Evolutionary conservation across 306 rosid genomes (phyloP).

Genomic region (Sindora glabra): DNA sequence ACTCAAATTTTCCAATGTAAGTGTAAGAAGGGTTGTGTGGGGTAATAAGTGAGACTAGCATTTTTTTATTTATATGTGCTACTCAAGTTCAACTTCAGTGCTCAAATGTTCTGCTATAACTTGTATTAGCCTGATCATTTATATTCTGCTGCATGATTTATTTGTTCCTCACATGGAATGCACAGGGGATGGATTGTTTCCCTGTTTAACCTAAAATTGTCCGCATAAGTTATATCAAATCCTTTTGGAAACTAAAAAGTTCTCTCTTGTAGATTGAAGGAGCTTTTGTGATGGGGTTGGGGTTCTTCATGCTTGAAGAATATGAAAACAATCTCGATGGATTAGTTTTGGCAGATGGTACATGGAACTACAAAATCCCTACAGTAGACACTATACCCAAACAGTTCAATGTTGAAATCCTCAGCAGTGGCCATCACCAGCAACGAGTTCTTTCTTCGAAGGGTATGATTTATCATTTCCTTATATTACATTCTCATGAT

Average conservation of each 20-base stretch:
- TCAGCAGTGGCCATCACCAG: slow-evolving; percentile 39
- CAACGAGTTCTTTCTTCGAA: slow-evolving; percentile 48
- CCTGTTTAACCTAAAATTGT: too few species aligned
- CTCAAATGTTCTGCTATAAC: too few species aligned
- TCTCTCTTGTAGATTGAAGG: slow-evolving; percentile 47
- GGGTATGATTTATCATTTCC: slow-evolving; percentile 22
- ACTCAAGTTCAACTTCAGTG: too few species aligned
- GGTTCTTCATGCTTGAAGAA: slow-evolving; percentile 56
- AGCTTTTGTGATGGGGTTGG: slow-evolving; percentile 56
- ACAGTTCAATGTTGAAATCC: slow-evolving; percentile 46
- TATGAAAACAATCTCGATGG: slow-evolving; percentile 37
- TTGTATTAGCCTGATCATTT: too few species aligned
- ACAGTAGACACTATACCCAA: slow-evolving; percentile 49
- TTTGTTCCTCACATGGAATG: too few species aligned
- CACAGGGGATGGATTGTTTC: background rate
- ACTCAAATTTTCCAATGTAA: too few species aligned
- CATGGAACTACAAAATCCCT: slow-evolving; percentile 58
- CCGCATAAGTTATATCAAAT: too few species aligned
- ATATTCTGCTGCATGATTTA: too few species aligned
- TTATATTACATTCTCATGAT: background rate
- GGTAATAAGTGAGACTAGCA: too few species aligned
- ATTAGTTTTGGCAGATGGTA: slow-evolving; percentile 35
- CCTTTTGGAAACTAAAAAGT: background rate
- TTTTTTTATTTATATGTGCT: too few species aligned
- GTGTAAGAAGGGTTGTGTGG: too few species aligned